Conservation (phyloP, 2,329 filamentous ascomycete genomes). For the Sporothrix dimorphospora region DNA sequence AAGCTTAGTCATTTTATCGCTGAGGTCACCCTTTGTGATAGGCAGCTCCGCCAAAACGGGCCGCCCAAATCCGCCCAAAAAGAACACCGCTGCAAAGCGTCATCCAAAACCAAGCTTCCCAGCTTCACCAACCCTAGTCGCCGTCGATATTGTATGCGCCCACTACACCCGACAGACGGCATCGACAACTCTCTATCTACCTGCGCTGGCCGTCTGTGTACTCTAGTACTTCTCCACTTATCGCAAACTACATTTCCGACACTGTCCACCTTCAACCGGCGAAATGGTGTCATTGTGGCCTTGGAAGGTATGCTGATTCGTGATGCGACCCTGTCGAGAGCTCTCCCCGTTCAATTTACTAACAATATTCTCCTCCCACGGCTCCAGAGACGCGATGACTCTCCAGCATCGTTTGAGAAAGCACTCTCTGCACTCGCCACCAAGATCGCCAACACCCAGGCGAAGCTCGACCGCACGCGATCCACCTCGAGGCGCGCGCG, state of each 20-base stretch:
- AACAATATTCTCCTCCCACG: background rate
- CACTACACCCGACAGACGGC: background rate
- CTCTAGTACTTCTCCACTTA: background rate
- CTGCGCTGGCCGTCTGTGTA: background rate
- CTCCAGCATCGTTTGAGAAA: slow-evolving; percentile 92
- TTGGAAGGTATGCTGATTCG: slow-evolving; percentile 31
- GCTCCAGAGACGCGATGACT: slow-evolving; percentile 71
- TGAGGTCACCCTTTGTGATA: background rate
- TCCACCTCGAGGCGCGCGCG: slow-evolving; percentile 75
- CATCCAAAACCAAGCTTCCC: slow-evolving; percentile 18
- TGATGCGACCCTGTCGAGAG: background rate
- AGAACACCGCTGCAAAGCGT: slow-evolving; percentile 16
- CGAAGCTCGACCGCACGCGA: slow-evolving; percentile 73
- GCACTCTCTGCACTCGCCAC: slow-evolving; percentile 77
- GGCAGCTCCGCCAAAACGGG: background rate
- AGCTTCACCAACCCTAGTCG: background rate
- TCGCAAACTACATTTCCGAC: background rate
- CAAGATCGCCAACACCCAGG: slow-evolving; percentile 77
- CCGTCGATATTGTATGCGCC: background rate
- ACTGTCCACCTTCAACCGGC: background rate
- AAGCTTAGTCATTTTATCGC: slow-evolving; percentile 23
- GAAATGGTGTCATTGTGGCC: slow-evolving; percentile 42
- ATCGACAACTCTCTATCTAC: background rate
- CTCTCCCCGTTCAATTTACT: background rate
- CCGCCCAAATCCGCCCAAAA: background rate